A percentile compares a stretch with the other conserved stretches of the same genome.
Conservation (phyloP, 1,284 basidiomycete genomes). For the Ustilago nuda region DNA sequence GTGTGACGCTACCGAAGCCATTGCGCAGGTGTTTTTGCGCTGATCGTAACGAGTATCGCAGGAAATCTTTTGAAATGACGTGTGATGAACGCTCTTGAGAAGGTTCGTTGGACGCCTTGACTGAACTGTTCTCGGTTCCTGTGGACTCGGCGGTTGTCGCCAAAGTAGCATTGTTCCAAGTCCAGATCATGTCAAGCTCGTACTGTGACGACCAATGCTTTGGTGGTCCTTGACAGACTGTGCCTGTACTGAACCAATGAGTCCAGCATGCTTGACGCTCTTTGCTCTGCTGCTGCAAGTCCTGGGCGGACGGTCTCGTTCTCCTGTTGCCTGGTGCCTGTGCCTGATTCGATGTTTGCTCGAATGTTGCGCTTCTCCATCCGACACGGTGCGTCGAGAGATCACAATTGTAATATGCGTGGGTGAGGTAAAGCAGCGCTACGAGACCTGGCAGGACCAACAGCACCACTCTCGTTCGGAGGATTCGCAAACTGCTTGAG, state of each 20-base stretch:
- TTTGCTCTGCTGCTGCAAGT: not conserved
- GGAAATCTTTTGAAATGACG: constrained; percentile 18
- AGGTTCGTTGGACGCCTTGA: not conserved
- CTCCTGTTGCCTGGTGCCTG: not conserved
- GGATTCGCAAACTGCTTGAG: constrained; percentile 4
- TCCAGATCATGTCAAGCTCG: constrained; percentile 29
- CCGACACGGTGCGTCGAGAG: not conserved
- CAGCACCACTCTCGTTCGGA: constrained; percentile 18
- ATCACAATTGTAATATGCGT: constrained; percentile 6
- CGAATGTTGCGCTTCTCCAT: not conserved
- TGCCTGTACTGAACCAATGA: constrained; percentile 34
- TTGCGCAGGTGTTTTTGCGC: constrained; percentile 25
- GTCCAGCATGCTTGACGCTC: constrained; percentile 14
- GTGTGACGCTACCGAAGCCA: constrained; percentile 31
- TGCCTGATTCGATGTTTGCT: not conserved
- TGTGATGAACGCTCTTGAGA: not conserved
- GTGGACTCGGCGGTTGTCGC: not conserved
- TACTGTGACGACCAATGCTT: constrained; percentile 15
- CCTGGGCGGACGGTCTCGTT: not conserved
- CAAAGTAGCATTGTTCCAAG: constrained; percentile 24
- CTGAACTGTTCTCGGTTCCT: not conserved
- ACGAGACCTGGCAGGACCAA: constrained; percentile 20
- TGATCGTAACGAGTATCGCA: constrained; percentile 43
- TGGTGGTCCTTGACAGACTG: constrained; percentile 15
- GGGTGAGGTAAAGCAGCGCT: constrained; percentile 23